Base-by-base conservation (phyloP, 257 asterid species). In the Agastache rugosa region DNA sequence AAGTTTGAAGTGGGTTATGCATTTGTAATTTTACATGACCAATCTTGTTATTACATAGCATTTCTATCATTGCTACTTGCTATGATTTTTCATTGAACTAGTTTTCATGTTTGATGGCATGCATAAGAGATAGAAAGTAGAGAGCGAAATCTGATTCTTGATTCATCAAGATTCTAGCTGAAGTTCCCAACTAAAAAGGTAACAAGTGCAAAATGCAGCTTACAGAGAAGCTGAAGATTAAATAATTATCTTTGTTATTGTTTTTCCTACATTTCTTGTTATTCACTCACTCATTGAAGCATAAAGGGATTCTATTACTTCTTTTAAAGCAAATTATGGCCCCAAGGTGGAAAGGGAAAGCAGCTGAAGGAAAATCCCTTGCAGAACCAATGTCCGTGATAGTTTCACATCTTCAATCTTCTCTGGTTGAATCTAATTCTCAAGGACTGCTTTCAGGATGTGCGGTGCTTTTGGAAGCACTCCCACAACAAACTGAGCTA, bases 391-490 rank as follows among this genome's bases (percentile, higher is more conserved):
- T 85, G 82, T 85, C 89, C 29, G 22, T 59, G 54, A 69, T 82
- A 72, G 80, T 86, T 72, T 81, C 87, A 3, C 81, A 67, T 48
- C 96, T 93, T 45, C 90, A 82, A 31, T 76, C 86, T 55, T 87
- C 91, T 73, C 72, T 93, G 27, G 45, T 66, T 4, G 75, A 79
- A 73, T 85, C 88, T 2, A 72, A 87, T 59, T 81, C 87, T 14
- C 79, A 63, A 64, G 96, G 92, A n/a, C 66, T 87, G 47, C 84
- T 93, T 19, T 83, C 89, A 9, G 94, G 90, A 3, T 77, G 77
- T 0, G 50, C 70, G 8, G 83, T 86, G 39, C 91, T 91, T 53
- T 82, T 89, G 23, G 87, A 90, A 83, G 93, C 86, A 42, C 77
- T 80, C 48, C 78, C 82, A 23, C 78, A 84, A 27, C 93, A 87